Percentiles rank a stretch among this genome's conserved stretches.
Conservation (phyloP, 805 yeast species). For the Monosporozyma solicola region DNA sequence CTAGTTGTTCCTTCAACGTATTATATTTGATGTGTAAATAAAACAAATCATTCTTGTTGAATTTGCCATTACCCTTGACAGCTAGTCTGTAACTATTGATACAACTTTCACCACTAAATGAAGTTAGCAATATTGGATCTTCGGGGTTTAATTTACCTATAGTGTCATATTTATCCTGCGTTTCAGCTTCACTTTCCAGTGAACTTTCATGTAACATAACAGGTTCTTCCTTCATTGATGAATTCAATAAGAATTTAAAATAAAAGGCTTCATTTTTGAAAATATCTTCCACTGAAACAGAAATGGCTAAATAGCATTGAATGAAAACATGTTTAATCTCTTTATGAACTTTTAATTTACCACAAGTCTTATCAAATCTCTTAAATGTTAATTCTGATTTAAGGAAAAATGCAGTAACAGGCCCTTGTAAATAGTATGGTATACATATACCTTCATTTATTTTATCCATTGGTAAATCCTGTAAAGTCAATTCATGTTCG, state of each 20-base stretch:
- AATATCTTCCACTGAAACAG: conserved; percentile 29
- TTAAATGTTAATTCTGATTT: conserved; percentile 10
- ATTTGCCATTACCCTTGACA: conserved; percentile 7
- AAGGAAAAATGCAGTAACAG: conserved; percentile 11
- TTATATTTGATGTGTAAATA: conserved; percentile 16
- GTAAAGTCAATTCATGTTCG: background rate
- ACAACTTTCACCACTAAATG: conserved; percentile 17
- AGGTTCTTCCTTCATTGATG: conserved; percentile 20
- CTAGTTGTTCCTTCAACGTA: conserved; percentile 21
- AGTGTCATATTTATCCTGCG: conserved; percentile 9
- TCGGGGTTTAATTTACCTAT: conserved; percentile 15
- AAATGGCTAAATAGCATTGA: conserved; percentile 20
- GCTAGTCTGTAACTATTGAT: conserved; percentile 19
- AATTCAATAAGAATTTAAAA: conserved; percentile 24
- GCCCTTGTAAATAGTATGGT: conserved; percentile 13
- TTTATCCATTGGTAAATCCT: background rate
- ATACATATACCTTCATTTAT: conserved; percentile 1
- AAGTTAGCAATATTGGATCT: conserved; percentile 11
- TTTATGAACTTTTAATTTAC: conserved; percentile 4
- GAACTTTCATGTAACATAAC: conserved; percentile 15
- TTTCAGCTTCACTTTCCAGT: conserved; percentile 6
- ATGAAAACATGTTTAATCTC: conserved; percentile 11
- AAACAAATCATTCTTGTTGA: conserved; percentile 16
- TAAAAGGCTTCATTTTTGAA: conserved; percentile 20
- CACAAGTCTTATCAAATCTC: background rate